These are phyloP conservation scores for Centella asiatica DNA, from an alignment of 129 eudicot species.

Conservation along the genomic window DNA sequence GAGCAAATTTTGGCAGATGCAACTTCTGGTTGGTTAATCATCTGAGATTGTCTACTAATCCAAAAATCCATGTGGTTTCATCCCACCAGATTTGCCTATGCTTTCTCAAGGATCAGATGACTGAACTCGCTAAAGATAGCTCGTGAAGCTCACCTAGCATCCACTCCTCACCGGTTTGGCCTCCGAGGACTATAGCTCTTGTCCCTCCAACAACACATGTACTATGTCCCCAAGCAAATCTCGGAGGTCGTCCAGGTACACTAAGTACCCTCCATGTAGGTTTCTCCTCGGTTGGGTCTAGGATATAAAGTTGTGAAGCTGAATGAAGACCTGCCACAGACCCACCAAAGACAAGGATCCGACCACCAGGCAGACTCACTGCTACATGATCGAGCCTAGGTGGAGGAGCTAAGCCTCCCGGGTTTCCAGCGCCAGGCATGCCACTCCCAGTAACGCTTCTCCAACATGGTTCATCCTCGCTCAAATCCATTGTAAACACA, in stretches of 20 bases:
- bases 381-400: constrained; percentile 83
- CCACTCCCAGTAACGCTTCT: constrained; percentile 71
- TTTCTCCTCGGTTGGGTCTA: constrained; percentile 77
- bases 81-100: neutral
- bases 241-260: constrained; percentile 63
- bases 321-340: constrained; percentile 89
- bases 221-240: constrained; percentile 71
- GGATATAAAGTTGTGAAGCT: constrained; percentile 72
- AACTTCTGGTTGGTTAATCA: neutral
- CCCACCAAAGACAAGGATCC: constrained; percentile 78
- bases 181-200: constrained; percentile 69
- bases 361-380: constrained; percentile 79
- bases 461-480: constrained; percentile 69
- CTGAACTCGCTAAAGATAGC: constrained; percentile 57
- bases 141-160: constrained; percentile 76
- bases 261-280: constrained; percentile 66
- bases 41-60: neutral
- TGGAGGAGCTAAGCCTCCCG: constrained; percentile 80
- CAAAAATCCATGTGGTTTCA: neutral
- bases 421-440: constrained; percentile 78
- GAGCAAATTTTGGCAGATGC: neutral
- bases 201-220: constrained; percentile 72
- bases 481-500: constrained; percentile 58
- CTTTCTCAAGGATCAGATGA: constrained; percentile 13
- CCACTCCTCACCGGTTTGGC: constrained; percentile 81